A percentile compares a stretch with the other conserved stretches of the same genome.
Evolutionary conservation across 768 basidiomycete genomes (phyloP).

Genomic region (Candolleomyces aberdarensis): DNA sequence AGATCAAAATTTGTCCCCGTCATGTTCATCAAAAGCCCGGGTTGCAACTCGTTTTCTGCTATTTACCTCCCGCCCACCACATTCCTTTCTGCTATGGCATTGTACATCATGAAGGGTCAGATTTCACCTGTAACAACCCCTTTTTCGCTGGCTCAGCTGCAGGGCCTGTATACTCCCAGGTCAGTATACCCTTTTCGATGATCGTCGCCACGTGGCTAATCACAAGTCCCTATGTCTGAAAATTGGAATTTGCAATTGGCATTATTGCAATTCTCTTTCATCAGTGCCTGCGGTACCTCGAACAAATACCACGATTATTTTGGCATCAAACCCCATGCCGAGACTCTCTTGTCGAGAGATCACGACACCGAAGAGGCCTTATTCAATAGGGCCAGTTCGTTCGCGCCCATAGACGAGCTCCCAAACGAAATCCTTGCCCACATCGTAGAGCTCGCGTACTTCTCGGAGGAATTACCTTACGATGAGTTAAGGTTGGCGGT

Average conservation of each 20-base stretch:
- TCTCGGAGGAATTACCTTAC: conserved; percentile 8
- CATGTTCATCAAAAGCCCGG: no score
- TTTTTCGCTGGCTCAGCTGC: no score
- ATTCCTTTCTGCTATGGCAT: no score
- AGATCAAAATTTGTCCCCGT: no score
- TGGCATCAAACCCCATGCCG: background rate
- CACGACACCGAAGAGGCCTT: background rate
- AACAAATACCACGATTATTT: background rate
- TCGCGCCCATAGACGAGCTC: conserved; percentile 18
- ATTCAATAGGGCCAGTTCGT: no score
- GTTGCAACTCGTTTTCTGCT: no score
- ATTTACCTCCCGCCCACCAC: no score
- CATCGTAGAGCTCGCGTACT: conserved; percentile 23
- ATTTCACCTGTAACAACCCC: no score
- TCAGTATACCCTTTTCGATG: no score
- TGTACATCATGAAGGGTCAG: no score
- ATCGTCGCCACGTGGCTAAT: no score
- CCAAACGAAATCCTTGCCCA: conserved; percentile 28
- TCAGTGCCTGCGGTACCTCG: background rate
- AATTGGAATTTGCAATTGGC: background rate
- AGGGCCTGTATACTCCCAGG: no score
- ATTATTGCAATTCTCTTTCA: background rate
- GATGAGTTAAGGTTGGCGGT: conserved; percentile 8
- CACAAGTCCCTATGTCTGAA: background rate
- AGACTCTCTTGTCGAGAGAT: background rate